A percentile compares a stretch with the other conserved stretches of the same genome.
These are phyloP conservation scores for Phytophthora tubulina DNA, from an alignment of 352 stramenopile genomes.

Conservation along the genomic window DNA sequence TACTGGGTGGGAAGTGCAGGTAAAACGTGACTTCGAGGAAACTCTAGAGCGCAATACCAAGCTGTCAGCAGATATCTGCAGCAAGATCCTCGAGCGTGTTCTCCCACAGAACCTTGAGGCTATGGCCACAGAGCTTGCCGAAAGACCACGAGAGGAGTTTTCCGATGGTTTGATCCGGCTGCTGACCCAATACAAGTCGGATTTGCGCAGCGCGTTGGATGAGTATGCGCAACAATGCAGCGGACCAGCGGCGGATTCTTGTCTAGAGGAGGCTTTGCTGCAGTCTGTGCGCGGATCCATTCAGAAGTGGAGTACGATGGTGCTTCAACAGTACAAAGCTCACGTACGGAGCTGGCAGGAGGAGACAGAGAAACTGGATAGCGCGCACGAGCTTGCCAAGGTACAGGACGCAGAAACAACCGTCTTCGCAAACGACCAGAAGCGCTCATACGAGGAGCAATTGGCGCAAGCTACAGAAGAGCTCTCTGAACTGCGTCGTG, in stretches of 20 bases:
- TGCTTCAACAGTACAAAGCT: conserved; percentile 62
- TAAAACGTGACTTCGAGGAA: conserved; percentile 31
- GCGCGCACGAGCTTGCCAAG: conserved; percentile 34
- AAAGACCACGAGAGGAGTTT: conserved; percentile 56
- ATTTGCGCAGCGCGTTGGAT: conserved; percentile 52
- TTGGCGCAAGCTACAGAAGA: conserved; percentile 59
- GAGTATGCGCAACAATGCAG: conserved; percentile 48
- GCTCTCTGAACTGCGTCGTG: conserved; percentile 58
- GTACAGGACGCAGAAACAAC: conserved; percentile 39
- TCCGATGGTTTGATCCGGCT: conserved; percentile 56
- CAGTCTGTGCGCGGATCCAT: conserved; percentile 55
- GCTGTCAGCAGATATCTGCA: conserved; percentile 29
- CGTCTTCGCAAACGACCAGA: conserved; percentile 56
- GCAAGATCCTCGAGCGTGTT: conserved; percentile 35
- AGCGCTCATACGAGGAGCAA: conserved; percentile 55
- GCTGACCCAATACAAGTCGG: conserved; percentile 70
- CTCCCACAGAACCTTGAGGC: conserved; percentile 53
- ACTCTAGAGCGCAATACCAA: conserved; percentile 24
- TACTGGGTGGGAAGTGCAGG: conserved; percentile 27
- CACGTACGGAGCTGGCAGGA: conserved; percentile 48
- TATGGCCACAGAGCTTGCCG: conserved; percentile 47
- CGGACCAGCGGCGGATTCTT: conserved; percentile 37
- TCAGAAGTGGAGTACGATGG: conserved; percentile 51
- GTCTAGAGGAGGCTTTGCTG: conserved; percentile 48
- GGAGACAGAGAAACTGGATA: conserved; percentile 42